These are phyloP conservation scores for Phycomyces nitens DNA, from an alignment of 192 early-diverging fungal species.

Conservation along the genomic window DNA sequence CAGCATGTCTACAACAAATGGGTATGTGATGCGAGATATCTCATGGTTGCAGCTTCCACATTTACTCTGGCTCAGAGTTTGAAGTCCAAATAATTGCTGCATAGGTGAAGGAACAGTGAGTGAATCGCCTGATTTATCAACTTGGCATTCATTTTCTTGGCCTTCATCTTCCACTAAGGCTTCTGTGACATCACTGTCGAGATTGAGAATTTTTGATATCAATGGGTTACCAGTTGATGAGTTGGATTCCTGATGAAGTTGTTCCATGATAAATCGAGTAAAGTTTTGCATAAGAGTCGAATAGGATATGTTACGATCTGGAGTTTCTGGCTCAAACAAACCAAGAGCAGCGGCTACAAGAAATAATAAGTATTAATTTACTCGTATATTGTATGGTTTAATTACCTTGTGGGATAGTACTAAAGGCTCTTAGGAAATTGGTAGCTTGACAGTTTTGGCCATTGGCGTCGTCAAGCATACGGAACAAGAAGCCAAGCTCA, in stretches of 20 bases:
- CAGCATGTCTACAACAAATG: conserved; percentile 83
- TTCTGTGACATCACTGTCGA: neutral
- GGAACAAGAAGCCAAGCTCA: conserved; percentile 90
- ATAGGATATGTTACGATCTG: conserved; percentile 56
- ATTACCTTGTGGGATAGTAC: conserved; percentile 79
- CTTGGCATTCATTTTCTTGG: neutral
- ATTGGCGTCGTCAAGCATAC: conserved; percentile 85
- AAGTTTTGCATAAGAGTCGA: conserved; percentile 81
- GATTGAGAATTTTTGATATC: conserved; percentile 21
- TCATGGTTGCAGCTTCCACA: conserved; percentile 70
- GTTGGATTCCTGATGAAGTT: conserved; percentile 74
- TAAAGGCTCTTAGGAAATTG: conserved; percentile 84
- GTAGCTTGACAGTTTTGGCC: conserved; percentile 94
- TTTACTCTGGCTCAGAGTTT: conserved; percentile 50
- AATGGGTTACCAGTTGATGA: conserved; percentile 28
- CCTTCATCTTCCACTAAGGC: conserved; percentile 7
- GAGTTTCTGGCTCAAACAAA: conserved; percentile 82
- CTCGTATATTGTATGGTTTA: no score
- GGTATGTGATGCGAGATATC: conserved; percentile 58
- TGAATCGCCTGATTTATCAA: conserved; percentile 11
- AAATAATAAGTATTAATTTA: neutral
- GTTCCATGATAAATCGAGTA: conserved; percentile 89
- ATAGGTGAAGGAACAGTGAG: conserved; percentile 45
- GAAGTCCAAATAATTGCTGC: conserved; percentile 69
- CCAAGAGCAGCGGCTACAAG: conserved; percentile 72